A percentile compares a stretch with the other conserved stretches of the same genome.
These are phyloP conservation scores for Pleoardoris graminearum DNA, from an alignment of 2,329 filamentous ascomycete species.

Conservation along the genomic window DNA sequence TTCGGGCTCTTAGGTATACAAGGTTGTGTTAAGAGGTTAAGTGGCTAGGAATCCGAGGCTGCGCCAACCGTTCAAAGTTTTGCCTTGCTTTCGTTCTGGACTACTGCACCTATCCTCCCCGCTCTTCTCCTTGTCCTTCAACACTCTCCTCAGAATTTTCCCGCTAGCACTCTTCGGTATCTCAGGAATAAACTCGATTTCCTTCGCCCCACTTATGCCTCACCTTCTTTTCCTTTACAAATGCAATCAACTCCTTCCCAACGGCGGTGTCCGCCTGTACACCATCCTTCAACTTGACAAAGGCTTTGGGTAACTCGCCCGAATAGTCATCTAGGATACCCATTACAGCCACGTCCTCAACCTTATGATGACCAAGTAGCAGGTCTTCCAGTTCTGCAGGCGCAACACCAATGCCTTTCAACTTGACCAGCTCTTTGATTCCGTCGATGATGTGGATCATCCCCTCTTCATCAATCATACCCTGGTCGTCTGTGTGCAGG, in stretches of 20 bases:
- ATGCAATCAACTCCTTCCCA: constrained; percentile 49
- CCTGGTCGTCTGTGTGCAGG: constrained; percentile 44
- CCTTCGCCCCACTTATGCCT: constrained; percentile 53
- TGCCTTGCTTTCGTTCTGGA: constrained; percentile 27
- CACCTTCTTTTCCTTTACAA: constrained; percentile 51
- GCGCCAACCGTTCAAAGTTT: constrained; percentile 8
- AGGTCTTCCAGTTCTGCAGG: constrained; percentile 67
- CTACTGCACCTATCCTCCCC: constrained; percentile 37
- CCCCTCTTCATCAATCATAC: constrained; percentile 57
- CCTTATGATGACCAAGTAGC: constrained; percentile 59
- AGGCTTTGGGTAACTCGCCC: constrained; percentile 52
- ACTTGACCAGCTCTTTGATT: constrained; percentile 71
- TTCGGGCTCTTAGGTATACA: not conserved
- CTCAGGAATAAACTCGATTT: constrained; percentile 52
- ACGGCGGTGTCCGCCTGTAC: constrained; percentile 30
- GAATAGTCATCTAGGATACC: constrained; percentile 59
- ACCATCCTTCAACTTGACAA: constrained; percentile 47
- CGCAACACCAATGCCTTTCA: constrained; percentile 65
- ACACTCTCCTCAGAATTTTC: constrained; percentile 52
- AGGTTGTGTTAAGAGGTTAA: not conserved
- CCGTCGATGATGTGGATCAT: constrained; percentile 63
- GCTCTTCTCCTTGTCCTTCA: constrained; percentile 49
- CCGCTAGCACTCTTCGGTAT: constrained; percentile 54
- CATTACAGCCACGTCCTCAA: constrained; percentile 62
- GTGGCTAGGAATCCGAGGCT: not conserved